Base-by-base conservation (phyloP, 1,284 basidiomycete species). In the Amylostereum areolatum region DNA sequence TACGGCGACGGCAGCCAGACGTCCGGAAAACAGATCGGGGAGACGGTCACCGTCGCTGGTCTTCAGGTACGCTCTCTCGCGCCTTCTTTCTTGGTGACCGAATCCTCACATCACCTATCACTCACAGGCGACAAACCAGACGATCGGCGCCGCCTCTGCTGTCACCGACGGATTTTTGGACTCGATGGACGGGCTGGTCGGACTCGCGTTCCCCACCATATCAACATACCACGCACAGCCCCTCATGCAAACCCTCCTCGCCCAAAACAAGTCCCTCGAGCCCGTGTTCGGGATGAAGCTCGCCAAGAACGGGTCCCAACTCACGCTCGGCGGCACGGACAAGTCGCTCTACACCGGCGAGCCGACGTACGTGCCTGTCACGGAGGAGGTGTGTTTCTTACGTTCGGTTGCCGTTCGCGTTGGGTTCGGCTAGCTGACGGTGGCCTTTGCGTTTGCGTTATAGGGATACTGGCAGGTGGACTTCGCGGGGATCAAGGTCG, bases 1-100 rank as follows among this genome's bases (percentile, higher is more conserved):
- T 69, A 64, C 34, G 65, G 62, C 0, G 63, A 68, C 47, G 62
- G 65, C n/a, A 61, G 62, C 12, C n/a, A n/a, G n/a, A 59, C 60
- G 9, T 12, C 12, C 18, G 58, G 63, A 9, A 48, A 60, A 47
- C 51, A 65, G 52, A 67, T 65, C 41, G 43, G 52, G 18, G 68
- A 73, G 33, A 57, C 54, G 9, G 60, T 71, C 10, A 29, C 27
- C 25, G n/a, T 55, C 34, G 41, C 35, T 3, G 52, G 49, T 9
- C 9, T 51, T 43, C 46, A 27, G 48, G 55, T 52, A 30, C 24
- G 51, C 43, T 18, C 11, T 27, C 3, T 33, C 24, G 4, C 18
- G n/a, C n/a, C n/a, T n/a, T n/a, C n/a, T n/a, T n/a, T n/a, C n/a
- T n/a, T n/a, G n/a, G n/a, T n/a, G n/a, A n/a, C n/a, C n/a, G n/a